Base-by-base conservation (phyloP, 805 yeast genomes). In the Candida multigemmis region DNA sequence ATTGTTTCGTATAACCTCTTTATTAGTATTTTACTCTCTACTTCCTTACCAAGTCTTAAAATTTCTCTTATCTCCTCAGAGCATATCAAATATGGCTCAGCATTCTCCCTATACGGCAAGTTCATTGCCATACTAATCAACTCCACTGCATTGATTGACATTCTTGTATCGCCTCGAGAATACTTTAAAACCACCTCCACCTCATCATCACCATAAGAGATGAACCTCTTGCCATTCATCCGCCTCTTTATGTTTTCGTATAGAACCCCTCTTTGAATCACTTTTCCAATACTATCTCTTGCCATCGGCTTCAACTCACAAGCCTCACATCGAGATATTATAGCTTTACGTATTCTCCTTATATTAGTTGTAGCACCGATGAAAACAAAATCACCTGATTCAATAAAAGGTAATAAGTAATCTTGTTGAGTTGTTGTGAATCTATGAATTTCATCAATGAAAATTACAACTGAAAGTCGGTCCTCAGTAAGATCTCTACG, bases 351-450 rank as follows among this genome's bases (percentile, higher is more conserved):
- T 22, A 91, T 54, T 41, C 84, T 78, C 41, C 80, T 78, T 25
- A 81, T 74, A 4, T 96, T 96, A 0, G 97, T 87, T 0, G 98
- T 91, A n/a, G 97, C 96, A 4, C 98, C 98, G 27, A 89, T 74
- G 22, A 91, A 63, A 1, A 76, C 73, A 23, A 87, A 73, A 28
- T 74, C 74, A 3, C 97, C 97, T 16, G 71, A 60, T 48, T 91
- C 99, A 1, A 89, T 78, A 35, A 73, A 76, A 0, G 94, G 91
- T 21, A 91, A 56, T 24, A 93, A 70, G 24, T 77, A 68, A 50
- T 91, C 97, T 49, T 91, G 98, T 44, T 91, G 98, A 0, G 75
- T 62, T 34, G 80, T 78, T 38, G 76, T 76, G 48, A 85, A 86
- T 17, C 98, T 56, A 47, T 91, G 98, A 20, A 91, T 80, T 47